A percentile compares a stretch with the other conserved stretches of the same genome.
phyloP scores from a whole-genome alignment of 352 stramenopile species.

The Phytopythium chamaehyphon region DNA sequence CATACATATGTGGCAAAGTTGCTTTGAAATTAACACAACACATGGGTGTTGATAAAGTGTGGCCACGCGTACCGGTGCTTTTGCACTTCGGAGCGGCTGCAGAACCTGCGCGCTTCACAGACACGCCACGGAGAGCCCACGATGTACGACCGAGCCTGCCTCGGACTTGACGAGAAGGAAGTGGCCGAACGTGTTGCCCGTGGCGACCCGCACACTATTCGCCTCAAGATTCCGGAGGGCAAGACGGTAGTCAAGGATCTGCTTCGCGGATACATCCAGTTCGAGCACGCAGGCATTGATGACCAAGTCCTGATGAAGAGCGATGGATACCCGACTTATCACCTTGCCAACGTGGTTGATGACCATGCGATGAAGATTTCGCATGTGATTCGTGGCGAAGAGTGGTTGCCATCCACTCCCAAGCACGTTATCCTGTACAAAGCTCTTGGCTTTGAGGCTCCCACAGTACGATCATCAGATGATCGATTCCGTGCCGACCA shows the following conservation, averaged over 20 bases:
- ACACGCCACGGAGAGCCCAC: slow-evolving; percentile 87
- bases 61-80: slow-evolving; percentile 97
- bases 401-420: slow-evolving; percentile 90
- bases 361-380: slow-evolving; percentile 97
- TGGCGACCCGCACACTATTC: slow-evolving; percentile 90
- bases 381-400: slow-evolving; percentile 96
- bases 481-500: not conserved
- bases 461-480: slow-evolving; percentile 29
- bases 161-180: slow-evolving; percentile 88
- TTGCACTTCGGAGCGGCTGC: slow-evolving; percentile 93
- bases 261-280: slow-evolving; percentile 92
- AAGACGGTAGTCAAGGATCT: slow-evolving; percentile 95
- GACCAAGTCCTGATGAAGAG: slow-evolving; percentile 93
- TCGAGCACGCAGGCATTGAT: slow-evolving; percentile 86
- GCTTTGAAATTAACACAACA: too few relatives aligned
- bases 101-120: slow-evolving; percentile 89
- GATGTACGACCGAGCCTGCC: slow-evolving; percentile 98
- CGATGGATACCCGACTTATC: slow-evolving; percentile 92
- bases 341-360: slow-evolving; percentile 94
- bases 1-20: too few relatives aligned
- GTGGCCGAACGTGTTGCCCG: slow-evolving; percentile 85
- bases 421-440: slow-evolving; percentile 92
- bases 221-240: slow-evolving; percentile 93
- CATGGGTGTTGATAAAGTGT: too few relatives aligned
- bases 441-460: slow-evolving; percentile 70